Base-by-base conservation (phyloP, 2,329 filamentous ascomycete species). In the Colletotrichum sp. region DNA sequence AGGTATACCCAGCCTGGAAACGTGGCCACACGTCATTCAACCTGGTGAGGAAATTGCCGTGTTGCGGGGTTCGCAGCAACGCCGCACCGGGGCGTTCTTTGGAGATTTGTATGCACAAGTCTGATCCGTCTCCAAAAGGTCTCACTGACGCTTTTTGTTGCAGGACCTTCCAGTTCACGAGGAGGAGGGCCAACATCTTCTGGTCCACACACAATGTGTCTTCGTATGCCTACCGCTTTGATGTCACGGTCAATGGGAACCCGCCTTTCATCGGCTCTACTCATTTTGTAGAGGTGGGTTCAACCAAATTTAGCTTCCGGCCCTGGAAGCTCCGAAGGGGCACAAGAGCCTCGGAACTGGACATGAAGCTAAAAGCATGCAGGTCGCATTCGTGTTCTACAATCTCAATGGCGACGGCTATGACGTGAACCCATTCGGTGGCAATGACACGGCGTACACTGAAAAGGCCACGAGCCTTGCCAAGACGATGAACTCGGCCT, bases 301-400 rank as follows among this genome's bases (percentile, higher is more conserved):
- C n/a, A 11, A n/a, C 31, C 63, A 36, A 9, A 29, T 29, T 29
- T 13, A 51, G n/a, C 43, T 8, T 24, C 43, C n/a, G 7, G n/a
- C 43, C 43, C 11, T 51, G 8, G 21, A 51, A 51, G 12, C n/a
- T 51, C n/a, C n/a, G 43, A 51, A 51, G 43, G 21, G 43, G 43
- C n/a, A 21, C 43, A 21, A 33, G 33, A 34, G 24, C 31, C 33
- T 54, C 29, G 16, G 6, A 21, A 13, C 29, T 24, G 63, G 43
- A 36, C n/a, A 24, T 9, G 1, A 9, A 31, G 27, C 27, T 58
- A n/a, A 58, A 36, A 18, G 12, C 7, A 21, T 11, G 3, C 1
- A 86, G 69, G 80, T 87, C 24, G 78, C 83, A 8, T 82, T 88
- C 66, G 81, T 83, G n/a, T 87, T 89, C 69, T 78, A 80, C 57